Evolutionary conservation across 2,329 filamentous ascomycete species (phyloP), one percentile per base, ranked within the genome.

Genomic region (Colletotrichum abscissum): DNA sequence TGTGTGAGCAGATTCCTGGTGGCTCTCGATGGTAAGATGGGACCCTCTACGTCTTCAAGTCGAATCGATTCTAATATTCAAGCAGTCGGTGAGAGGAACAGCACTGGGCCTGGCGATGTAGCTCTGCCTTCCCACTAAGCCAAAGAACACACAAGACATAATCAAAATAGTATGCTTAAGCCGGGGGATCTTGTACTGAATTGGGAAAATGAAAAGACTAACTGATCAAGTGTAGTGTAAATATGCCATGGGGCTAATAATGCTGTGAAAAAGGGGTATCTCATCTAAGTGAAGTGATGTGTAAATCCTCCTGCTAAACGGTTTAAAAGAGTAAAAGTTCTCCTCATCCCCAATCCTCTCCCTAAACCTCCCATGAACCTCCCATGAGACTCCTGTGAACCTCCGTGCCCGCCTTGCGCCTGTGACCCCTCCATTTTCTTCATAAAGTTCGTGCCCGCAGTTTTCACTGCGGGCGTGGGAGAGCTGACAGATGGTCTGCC

Each of bases 1-100:
- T 95, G 93, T 79, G 94, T 97, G 19, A 95, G 93, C 81, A 88
- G 94, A 35, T 95, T 97, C 77, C 82, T 97, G 76, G 94, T 97
- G 24, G 94, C 94, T 16, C 82, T 97, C 69, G 92, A 97, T 84
- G 93, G 90, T 92, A 83, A 82, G 89, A 84, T 60, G 55, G 67
- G 59, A 54, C 35, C 26, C 46, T 30, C 60, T 38, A 12, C 33
- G 33, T 33, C 33, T 30, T 63, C 33, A 26, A 59, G 35, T 14
- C 8, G 55, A 22, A 11, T 11, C 6, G 26, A 35, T 60, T 35
- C 80, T 84, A 76, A 85, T 74, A 55, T 63, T 66, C 26, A 24
- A 62, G 30, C 67, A 91, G 89, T 91, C 56, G 89, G 89, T 16
- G 89, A 91, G 82, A 88, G 82, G 76, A 91, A 91, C 75, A 85